These are phyloP conservation scores for Linnemannia schmuckeri DNA, from an alignment of 192 early-diverging fungal genomes.

Conservation along the genomic window DNA sequence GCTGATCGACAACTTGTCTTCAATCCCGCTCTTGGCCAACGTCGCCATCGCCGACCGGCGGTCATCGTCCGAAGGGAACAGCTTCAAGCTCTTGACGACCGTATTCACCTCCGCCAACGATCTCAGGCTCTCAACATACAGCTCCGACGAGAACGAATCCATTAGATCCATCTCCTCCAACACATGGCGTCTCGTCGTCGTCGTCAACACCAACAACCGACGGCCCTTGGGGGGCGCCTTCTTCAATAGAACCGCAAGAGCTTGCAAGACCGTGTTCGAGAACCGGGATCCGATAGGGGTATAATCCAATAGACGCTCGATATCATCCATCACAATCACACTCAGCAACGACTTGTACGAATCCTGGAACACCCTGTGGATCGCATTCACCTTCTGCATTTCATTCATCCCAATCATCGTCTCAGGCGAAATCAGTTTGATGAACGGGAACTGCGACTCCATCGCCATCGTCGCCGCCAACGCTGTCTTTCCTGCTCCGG, in stretches of 20 bases:
- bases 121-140: slow-evolving; percentile 86
- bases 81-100: slow-evolving; percentile 75
- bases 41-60: slow-evolving; percentile 63
- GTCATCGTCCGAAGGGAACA: slow-evolving; percentile 80
- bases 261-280: slow-evolving; percentile 93
- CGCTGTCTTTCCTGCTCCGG: slow-evolving; percentile 94
- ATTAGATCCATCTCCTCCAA: slow-evolving; percentile 90
- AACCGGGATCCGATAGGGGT: slow-evolving; percentile 96
- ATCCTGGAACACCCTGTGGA: slow-evolving; percentile 96
- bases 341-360: slow-evolving; percentile 96
- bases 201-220: slow-evolving; percentile 91
- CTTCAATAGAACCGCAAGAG: slow-evolving; percentile 93
- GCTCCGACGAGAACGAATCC: slow-evolving; percentile 87
- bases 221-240: slow-evolving; percentile 89
- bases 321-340: slow-evolving; percentile 93
- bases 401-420: slow-evolving; percentile 94
- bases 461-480: slow-evolving; percentile 96
- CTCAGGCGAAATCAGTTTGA: slow-evolving; percentile 97
- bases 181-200: slow-evolving; percentile 84
- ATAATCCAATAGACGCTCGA: slow-evolving; percentile 94
- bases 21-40: slow-evolving; percentile 67
- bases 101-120: slow-evolving; percentile 76
- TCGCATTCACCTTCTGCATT: slow-evolving; percentile 83
- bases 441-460: slow-evolving; percentile 93
- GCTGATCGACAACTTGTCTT: slow-evolving; percentile 77